These are phyloP conservation scores for Ustilago esculenta DNA, from an alignment of 1,284 basidiomycete species.

Conservation along the genomic window DNA sequence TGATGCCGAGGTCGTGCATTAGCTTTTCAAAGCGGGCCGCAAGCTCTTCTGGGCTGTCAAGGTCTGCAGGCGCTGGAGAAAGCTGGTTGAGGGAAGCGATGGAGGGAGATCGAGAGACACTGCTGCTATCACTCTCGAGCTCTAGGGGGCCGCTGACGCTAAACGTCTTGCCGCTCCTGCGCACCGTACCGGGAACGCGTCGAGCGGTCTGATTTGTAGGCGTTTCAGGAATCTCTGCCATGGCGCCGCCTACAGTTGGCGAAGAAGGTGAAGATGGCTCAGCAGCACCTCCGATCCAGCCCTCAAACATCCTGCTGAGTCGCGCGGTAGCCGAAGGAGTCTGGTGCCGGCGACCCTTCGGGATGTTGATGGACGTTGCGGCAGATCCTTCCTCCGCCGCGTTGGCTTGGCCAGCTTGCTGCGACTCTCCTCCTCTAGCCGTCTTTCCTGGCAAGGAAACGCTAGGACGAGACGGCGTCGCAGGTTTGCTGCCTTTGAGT, in stretches of 20 bases:
- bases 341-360: slow-evolving; percentile 33
- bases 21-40: slow-evolving; percentile 44
- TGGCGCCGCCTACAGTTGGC: neutral
- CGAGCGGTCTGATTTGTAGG: slow-evolving; percentile 19
- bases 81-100: slow-evolving; percentile 22
- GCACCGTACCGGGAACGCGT: slow-evolving; percentile 26
- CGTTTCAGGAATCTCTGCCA: slow-evolving; percentile 24
- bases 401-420: neutral
- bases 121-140: slow-evolving; percentile 42
- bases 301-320: slow-evolving; percentile 59
- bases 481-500: slow-evolving; percentile 37
- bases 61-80: slow-evolving; percentile 17
- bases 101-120: slow-evolving; percentile 31
- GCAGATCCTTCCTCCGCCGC: neutral
- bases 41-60: slow-evolving; percentile 36
- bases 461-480: slow-evolving; percentile 9
- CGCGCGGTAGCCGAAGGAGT: slow-evolving; percentile 46
- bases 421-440: neutral
- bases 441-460: neutral
- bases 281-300: slow-evolving; percentile 45
- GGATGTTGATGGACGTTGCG: slow-evolving; percentile 15
- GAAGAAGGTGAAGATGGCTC: slow-evolving; percentile 33
- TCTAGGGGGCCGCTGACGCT: slow-evolving; percentile 57
- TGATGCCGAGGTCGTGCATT: slow-evolving; percentile 71
- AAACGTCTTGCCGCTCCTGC: slow-evolving; percentile 41